Percentiles rank a stretch among this genome's conserved stretches.
Conservation (phyloP, 2,329 filamentous ascomycete genomes). For the Cladorrhinum sp. region DNA sequence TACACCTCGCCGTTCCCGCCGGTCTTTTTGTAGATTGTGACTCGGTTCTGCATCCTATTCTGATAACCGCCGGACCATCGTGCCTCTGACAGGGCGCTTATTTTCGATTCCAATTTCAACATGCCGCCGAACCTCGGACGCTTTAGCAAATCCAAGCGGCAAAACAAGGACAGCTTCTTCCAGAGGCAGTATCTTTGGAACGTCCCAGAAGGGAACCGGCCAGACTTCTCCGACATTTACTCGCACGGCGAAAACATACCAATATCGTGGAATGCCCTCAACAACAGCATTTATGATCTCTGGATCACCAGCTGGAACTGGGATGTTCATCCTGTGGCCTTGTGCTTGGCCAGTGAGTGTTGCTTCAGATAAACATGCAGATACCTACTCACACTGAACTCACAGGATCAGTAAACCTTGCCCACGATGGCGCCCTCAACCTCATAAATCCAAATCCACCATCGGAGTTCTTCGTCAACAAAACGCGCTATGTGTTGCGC, state of each 20-base stretch:
- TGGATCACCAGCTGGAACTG: conserved; percentile 21
- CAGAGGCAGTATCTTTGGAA: conserved; percentile 20
- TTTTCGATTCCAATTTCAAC: neutral
- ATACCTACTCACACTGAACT: neutral
- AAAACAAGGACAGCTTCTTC: neutral
- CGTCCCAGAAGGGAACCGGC: conserved; percentile 12
- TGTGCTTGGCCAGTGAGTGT: conserved; percentile 20
- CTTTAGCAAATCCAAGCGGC: neutral
- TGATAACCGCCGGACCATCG: neutral
- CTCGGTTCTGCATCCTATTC: neutral
- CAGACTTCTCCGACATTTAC: conserved; percentile 19
- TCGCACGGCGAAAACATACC: conserved; percentile 17
- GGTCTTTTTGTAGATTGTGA: neutral
- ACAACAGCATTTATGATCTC: conserved; percentile 23
- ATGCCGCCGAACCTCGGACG: conserved; percentile 8
- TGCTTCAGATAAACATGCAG: neutral
- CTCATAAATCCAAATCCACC: conserved; percentile 16
- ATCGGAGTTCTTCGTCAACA: conserved; percentile 5
- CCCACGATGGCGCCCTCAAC: conserved; percentile 19
- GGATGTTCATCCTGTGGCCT: conserved; percentile 10
- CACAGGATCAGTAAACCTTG: conserved; percentile 18
- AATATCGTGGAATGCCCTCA: conserved; percentile 23
- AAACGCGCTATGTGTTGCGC: conserved; percentile 16
- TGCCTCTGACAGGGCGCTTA: neutral
- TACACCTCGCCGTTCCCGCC: neutral